These are phyloP conservation scores for Spathaspora girioi DNA, from an alignment of 805 yeast genomes.

Conservation along the genomic window DNA sequence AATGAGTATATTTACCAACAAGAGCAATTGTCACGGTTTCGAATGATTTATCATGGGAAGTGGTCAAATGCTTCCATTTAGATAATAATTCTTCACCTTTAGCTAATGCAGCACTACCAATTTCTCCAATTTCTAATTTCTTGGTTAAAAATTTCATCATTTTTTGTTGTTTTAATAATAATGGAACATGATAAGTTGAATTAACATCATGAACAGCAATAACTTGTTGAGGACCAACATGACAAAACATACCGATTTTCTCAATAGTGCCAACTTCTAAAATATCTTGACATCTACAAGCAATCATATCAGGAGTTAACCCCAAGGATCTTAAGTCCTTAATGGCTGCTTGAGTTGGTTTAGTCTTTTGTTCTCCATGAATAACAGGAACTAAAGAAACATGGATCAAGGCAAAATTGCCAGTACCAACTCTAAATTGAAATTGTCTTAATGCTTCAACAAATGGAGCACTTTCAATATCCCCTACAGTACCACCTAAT, in stretches of 20 bases:
- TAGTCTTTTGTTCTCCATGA: slow-evolving; percentile 98
- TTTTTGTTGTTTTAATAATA: slow-evolving; percentile 82
- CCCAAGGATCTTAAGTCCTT: slow-evolving; percentile 95
- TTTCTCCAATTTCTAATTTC: slow-evolving; percentile 58
- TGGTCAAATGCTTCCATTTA: slow-evolving; percentile 79
- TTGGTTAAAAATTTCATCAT: slow-evolving; percentile 68
- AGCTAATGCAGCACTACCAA: slow-evolving; percentile 42
- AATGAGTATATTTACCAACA: slow-evolving; percentile 95
- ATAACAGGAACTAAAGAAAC: slow-evolving; percentile 97
- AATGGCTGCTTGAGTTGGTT: slow-evolving; percentile 99
- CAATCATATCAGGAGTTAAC: slow-evolving; percentile 93
- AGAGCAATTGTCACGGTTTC: slow-evolving; percentile 91
- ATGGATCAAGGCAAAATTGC: slow-evolving; percentile 92
- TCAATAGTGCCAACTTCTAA: slow-evolving; percentile 83
- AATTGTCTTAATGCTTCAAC: slow-evolving; percentile 99
- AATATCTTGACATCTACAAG: slow-evolving; percentile 89
- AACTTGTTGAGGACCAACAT: slow-evolving; percentile 97
- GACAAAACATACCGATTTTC: slow-evolving; percentile 98
- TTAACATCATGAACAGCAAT: slow-evolving; percentile 95
- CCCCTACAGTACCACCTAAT: slow-evolving; percentile 99
- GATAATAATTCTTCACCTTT: slow-evolving; percentile 67
- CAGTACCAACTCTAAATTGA: slow-evolving; percentile 93
- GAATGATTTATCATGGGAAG: slow-evolving; percentile 74
- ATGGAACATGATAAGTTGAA: slow-evolving; percentile 96
- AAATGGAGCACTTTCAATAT: slow-evolving; percentile 97